Conservation (phyloP, 208 protist genomes). For the Crithidia expoeki region DNA sequence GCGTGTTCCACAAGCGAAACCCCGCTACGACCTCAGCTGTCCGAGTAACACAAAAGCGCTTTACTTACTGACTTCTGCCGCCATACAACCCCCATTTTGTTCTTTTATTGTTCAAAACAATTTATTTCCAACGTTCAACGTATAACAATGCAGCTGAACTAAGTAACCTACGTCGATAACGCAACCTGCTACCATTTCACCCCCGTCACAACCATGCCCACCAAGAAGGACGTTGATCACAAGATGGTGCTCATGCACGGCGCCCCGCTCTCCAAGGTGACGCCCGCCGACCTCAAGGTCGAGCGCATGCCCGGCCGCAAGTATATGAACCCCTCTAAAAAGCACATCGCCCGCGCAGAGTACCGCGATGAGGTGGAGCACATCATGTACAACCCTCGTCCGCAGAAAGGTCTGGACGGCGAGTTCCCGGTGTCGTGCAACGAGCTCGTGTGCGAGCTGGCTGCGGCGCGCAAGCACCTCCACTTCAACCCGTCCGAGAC, state of each 20-base stretch:
- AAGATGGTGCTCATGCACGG: conserved; percentile 47
- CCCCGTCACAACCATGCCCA: too few species aligned
- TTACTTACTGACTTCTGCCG: too few species aligned
- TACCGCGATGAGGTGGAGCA: conserved; percentile 79
- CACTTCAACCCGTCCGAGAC: conserved; percentile 92
- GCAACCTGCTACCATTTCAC: too few species aligned
- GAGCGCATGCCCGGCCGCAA: conserved; percentile 74
- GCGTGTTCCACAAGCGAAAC: too few species aligned
- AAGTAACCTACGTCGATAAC: too few species aligned
- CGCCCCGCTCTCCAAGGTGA: conserved; percentile 60
- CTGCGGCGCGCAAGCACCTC: conserved; percentile 78
- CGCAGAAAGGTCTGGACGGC: conserved; percentile 51
- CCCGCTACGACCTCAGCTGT: too few species aligned
- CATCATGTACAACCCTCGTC: conserved; percentile 91
- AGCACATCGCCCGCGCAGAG: conserved; percentile 73
- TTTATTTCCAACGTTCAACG: too few species aligned
- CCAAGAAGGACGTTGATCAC: too few species aligned
- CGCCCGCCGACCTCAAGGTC: conserved; percentile 75
- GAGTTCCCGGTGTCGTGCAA: conserved; percentile 76
- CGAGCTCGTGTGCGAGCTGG: conserved; percentile 75
- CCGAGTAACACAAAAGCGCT: too few species aligned
- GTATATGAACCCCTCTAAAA: conserved; percentile 84
- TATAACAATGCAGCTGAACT: too few species aligned
- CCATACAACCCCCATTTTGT: too few species aligned
- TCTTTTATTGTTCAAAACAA: too few species aligned